Percentiles rank a stretch among this genome's conserved stretches.
Evolutionary conservation across 2,329 filamentous ascomycete species (phyloP).

Genomic region (Aspergillus transmontanensis): DNA sequence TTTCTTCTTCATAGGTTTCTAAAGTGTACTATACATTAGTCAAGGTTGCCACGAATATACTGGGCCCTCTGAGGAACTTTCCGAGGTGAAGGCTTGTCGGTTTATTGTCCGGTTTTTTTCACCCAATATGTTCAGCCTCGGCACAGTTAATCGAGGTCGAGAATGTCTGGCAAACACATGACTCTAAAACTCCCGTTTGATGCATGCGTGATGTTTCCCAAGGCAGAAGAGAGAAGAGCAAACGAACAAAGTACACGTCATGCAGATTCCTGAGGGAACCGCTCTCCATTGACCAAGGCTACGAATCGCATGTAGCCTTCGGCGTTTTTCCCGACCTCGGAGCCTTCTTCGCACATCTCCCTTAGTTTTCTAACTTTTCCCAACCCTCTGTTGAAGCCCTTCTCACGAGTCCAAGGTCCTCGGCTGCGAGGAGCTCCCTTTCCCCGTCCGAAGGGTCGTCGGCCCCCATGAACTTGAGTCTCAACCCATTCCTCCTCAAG

Average conservation of each 20-base stretch:
- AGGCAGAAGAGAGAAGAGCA: not conserved
- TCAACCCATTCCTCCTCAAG: slow-evolving; percentile 46
- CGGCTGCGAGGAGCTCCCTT: slow-evolving; percentile 30
- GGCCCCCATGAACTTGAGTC: slow-evolving; percentile 25
- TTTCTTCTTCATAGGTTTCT: not conserved
- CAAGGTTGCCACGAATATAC: not conserved
- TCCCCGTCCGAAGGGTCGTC: slow-evolving; percentile 31
- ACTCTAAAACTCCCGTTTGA: not conserved
- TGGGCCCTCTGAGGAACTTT: not conserved
- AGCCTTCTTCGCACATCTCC: slow-evolving; percentile 39
- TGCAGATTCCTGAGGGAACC: slow-evolving; percentile 8
- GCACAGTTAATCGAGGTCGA: not conserved
- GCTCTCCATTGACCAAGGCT: slow-evolving; percentile 31
- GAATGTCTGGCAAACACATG: not conserved
- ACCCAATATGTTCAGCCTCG: not conserved
- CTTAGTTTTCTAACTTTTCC: slow-evolving; percentile 42
- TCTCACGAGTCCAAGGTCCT: slow-evolving; percentile 45
- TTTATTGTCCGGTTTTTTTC: not conserved
- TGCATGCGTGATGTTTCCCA: not conserved
- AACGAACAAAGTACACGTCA: not conserved
- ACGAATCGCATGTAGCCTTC: slow-evolving; percentile 44
- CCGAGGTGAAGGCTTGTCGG: not conserved
- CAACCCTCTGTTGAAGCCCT: slow-evolving; percentile 46
- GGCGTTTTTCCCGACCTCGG: slow-evolving; percentile 32
- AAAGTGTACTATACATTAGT: not conserved